Evolutionary conservation across 495 filamentous ascomycete genomes (phyloP), one percentile per base, ranked within the genome.

Genomic region (Neurospora sp.): DNA sequence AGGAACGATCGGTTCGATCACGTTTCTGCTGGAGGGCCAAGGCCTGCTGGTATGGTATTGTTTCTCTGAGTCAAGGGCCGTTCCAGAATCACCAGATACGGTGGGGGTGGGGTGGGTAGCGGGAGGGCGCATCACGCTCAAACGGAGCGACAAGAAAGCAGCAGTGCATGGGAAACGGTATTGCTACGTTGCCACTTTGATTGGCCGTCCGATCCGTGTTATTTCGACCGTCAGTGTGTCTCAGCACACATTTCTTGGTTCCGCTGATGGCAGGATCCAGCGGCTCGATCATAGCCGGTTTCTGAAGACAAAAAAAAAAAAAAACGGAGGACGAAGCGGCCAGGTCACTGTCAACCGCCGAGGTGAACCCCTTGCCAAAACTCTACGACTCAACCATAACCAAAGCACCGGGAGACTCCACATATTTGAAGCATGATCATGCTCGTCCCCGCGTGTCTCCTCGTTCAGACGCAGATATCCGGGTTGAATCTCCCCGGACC

Each of bases 381-480:
- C 37, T 35, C 39, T 14, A 69, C 20, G 18, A 70, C 39, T 12
- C 74, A 78, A 77, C 72, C 76, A 75, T 77, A 77, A 76, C 78
- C 76, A 69, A 59, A 76, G 40, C 44, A 73, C 70, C 42, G 76
- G 75, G 71, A 76, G 71, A 35, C 71, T 41, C 31, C 37, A 22
- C 35, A 44, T 39, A 68, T 41, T 27, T 41, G 53, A 39, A 73
- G 73, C 71, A 39, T 75, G 77, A 80, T 78, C 72, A 74, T 78
- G 79, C 76, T 72, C 74, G 70, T 73, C 42, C 71, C 78, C 79
- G 79, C 37, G 53, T 44, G 12, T 74, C 71, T 69, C 71, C 46
- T 41, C 65, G 44, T 40, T 68, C 72, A 69, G 18, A 76, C 74
- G 79, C 79, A 78, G 73, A 77, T 74, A 73, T 69, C 79, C 79